Base-by-base conservation (phyloP, 352 stramenopile genomes). In the Pythium guiyangense region DNA sequence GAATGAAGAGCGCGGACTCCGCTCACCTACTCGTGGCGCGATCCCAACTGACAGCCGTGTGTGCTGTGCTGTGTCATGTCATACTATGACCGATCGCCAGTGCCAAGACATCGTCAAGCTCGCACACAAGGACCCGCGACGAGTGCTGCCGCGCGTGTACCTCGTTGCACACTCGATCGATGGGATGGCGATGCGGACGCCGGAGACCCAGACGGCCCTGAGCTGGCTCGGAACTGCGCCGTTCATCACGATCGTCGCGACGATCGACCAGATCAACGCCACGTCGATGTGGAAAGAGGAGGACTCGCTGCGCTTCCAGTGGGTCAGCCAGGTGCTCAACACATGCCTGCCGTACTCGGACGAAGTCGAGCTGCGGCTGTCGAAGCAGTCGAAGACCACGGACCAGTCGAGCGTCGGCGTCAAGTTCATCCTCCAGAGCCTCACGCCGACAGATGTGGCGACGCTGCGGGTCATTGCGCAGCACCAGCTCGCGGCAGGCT, bases 351-450 rank as follows among this genome's bases (percentile, higher is more conserved):
- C 77, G 27, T 87, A 87, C 51, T 72, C 70, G 9, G 51, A 64
- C 20, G 77, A 87, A 60, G 63, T 83, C 44, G 69, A 77, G 31
- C 46, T 79, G 34, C 66, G 61, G 14, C 42, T 77, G 27, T 52
- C 59, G 0, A 75, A 66, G 29, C 60, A 57, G 14, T 35, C 63
- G 18, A 77, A 66, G 47, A 62, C 49, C n/a, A 59, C 49, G 4
- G 63, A 75, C 52, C 59, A 59, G 22, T 78, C 71, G 6, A 70
- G 59, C 27, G 77, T 48, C 29, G 77, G 77, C 22, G 70, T 87
- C 53, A 74, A 80, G 40, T 87, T 78, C 56, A 87, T 87, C 56
- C 56, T 87, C 15, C 71, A 84, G 57, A 84, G 74, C 71, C 64
- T 87, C 15, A 83, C 77, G 22, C 77, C 77, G 12, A 80, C 72